phyloP scores from a whole-genome alignment of 2,329 filamentous ascomycete species.

The Zasmidium angulare region DNA sequence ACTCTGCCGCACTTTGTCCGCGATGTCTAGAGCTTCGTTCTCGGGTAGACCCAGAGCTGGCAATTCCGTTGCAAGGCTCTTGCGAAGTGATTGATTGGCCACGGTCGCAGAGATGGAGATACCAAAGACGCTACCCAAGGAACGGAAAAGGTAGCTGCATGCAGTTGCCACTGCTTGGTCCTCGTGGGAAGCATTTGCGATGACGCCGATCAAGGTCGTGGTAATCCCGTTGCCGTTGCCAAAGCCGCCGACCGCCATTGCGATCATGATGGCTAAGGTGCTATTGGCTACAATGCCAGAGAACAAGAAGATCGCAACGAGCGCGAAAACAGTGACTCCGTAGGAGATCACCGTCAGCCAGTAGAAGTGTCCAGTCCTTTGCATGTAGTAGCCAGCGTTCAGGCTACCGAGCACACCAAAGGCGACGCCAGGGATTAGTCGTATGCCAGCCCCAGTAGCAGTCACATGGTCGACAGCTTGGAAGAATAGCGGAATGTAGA shows the following conservation, averaged over 20 bases:
- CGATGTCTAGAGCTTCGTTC: constrained; percentile 63
- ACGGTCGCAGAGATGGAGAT: constrained; percentile 70
- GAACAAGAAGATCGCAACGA: constrained; percentile 58
- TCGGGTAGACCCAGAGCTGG: constrained; percentile 45
- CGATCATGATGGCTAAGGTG: constrained; percentile 55
- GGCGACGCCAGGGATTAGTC: constrained; percentile 66
- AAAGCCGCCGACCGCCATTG: constrained; percentile 56
- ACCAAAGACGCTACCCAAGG: constrained; percentile 65
- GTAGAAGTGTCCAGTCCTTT: constrained; percentile 69
- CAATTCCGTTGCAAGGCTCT: constrained; percentile 55
- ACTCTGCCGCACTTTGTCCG: constrained; percentile 67
- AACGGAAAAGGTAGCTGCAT: constrained; percentile 78
- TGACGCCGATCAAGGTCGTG: constrained; percentile 67
- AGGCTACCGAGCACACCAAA: constrained; percentile 64
- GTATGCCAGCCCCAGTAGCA: constrained; percentile 63
- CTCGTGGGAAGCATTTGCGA: constrained; percentile 65
- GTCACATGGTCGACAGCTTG: constrained; percentile 67
- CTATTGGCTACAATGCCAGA: constrained; percentile 55
- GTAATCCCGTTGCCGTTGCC: constrained; percentile 64
- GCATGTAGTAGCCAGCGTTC: constrained; percentile 65
- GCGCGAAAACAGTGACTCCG: constrained; percentile 52
- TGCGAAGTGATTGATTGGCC: constrained; percentile 67
- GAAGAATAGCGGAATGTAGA: constrained; percentile 76
- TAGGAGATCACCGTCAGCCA: constrained; percentile 64
- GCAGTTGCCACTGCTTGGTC: constrained; percentile 76